phyloP scores from a whole-genome alignment of 2,329 filamentous ascomycete genomes.

The Myriosclerotinia curreyana region DNA sequence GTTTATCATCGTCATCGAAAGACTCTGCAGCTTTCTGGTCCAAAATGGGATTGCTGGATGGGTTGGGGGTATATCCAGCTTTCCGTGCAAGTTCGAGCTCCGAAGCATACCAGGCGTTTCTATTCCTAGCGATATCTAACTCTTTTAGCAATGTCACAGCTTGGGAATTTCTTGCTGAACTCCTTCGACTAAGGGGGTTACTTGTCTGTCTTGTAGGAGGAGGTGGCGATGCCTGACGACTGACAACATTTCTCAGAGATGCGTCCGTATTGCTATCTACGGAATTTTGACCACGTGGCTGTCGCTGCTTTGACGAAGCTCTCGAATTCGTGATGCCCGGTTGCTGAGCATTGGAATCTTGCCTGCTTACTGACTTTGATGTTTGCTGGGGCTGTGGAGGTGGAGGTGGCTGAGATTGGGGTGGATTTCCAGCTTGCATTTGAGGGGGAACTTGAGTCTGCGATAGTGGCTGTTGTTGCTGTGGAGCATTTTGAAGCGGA shows the following conservation, averaged over 20 bases:
- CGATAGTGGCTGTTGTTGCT: constrained; percentile 7
- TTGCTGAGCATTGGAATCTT: constrained; percentile 33
- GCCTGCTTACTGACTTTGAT: constrained; percentile 37
- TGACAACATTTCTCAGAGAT: constrained; percentile 44
- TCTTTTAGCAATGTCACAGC: constrained; percentile 80
- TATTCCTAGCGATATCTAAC: constrained; percentile 76
- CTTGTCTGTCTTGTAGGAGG: constrained; percentile 55
- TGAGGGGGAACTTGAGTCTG: constrained; percentile 1
- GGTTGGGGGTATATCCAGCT: constrained; percentile 75
- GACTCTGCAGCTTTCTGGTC: constrained; percentile 74
- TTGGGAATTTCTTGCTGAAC: constrained; percentile 54
- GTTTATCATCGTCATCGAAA: constrained; percentile 88
- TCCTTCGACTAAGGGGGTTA: constrained; percentile 58
- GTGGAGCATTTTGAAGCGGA: constrained; percentile 50
- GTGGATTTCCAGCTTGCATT: constrained; percentile 8
- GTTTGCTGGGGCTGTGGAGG: constrained; percentile 36
- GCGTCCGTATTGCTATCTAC: constrained; percentile 64
- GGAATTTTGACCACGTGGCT: constrained; percentile 60
- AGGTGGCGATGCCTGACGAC: constrained; percentile 55
- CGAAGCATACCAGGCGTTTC: constrained; percentile 96
- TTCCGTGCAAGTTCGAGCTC: constrained; percentile 90
- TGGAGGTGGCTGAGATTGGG: constrained; percentile 11
- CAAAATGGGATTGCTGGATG: constrained; percentile 66
- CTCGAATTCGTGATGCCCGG: constrained; percentile 35
- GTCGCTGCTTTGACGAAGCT: constrained; percentile 51